Percentiles rank a stretch among this genome's conserved stretches.
phyloP scores from a whole-genome alignment of 257 asterid species.

The Nicotiana otophora region DNA sequence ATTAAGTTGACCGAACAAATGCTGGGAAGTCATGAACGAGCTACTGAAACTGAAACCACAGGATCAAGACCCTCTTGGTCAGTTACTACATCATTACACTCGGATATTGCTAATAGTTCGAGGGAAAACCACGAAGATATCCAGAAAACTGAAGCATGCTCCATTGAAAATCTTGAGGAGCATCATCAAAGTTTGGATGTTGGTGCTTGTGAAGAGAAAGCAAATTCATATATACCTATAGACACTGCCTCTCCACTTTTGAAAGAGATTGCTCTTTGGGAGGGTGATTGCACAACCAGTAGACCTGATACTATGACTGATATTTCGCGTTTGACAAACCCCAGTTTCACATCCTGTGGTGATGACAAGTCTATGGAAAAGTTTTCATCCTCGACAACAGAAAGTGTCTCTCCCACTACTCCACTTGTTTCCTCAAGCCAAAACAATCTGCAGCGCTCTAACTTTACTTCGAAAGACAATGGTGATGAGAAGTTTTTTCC shows the following conservation, averaged over 20 bases:
- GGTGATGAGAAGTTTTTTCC: conserved; percentile 48
- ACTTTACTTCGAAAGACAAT: conserved; percentile 25
- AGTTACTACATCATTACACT: conserved; percentile 44
- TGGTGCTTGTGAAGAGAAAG: conserved; percentile 31
- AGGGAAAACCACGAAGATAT: conserved; percentile 25
- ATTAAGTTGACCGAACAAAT: conserved; percentile 28
- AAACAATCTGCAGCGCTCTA: conserved; percentile 25
- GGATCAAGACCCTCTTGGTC: conserved; percentile 53
- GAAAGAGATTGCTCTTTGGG: conserved; percentile 18
- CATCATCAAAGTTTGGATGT: conserved; percentile 31
- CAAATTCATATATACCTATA: conserved; percentile 11
- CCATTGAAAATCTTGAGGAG: conserved; percentile 21
- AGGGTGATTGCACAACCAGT: conserved; percentile 24
- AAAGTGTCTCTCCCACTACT: conserved; percentile 24
- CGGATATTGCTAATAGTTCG: conserved; percentile 34
- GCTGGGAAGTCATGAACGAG: conserved; percentile 33
- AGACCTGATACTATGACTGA: conserved; percentile 17
- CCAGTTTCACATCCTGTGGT: conserved; percentile 26
- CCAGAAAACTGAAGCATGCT: conserved; percentile 22
- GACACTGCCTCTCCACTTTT: conserved; percentile 24
- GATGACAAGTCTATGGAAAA: conserved; percentile 47
- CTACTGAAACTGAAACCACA: conserved; percentile 26
- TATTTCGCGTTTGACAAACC: neutral
- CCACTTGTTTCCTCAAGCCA: conserved; percentile 36
- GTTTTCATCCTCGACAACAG: conserved; percentile 22